A percentile compares a stretch with the other conserved stretches of the same genome.
Conservation (phyloP, 129 eudicot genomes). For the Oenanthe sinensis region DNA sequence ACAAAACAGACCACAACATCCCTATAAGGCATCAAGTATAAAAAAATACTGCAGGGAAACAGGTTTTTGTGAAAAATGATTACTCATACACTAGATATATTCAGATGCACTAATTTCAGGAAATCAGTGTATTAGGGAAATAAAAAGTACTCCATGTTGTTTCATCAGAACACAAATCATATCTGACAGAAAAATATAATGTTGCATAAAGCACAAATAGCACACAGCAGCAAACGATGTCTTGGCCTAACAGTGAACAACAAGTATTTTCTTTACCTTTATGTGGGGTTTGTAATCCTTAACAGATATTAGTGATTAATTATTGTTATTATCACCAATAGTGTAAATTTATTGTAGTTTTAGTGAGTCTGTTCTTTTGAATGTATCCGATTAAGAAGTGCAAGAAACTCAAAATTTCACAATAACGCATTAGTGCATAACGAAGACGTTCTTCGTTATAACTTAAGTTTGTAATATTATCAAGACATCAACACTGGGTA, state of each 20-base stretch:
- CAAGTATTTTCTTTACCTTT: neutral
- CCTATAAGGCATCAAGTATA: neutral
- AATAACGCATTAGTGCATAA: neutral
- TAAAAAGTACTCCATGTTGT: neutral
- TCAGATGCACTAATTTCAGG: conserved; percentile 8
- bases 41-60: neutral
- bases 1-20: neutral
- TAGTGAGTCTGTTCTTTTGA: neutral
- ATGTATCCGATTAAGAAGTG: neutral
- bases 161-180: neutral
- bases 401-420: neutral
- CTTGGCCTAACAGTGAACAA: neutral
- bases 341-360: neutral
- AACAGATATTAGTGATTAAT: neutral
- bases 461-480: too few species aligned
- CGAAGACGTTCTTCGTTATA: too few species aligned
- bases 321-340: neutral
- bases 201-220: neutral
- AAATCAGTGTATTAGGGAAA: conserved; percentile 7
- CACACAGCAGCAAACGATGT: neutral
- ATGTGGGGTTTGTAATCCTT: neutral
- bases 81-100: neutral
- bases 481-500: too few species aligned
- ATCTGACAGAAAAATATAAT: neutral
- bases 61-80: neutral